phyloP scores from a whole-genome alignment of 257 asterid genomes.

The Przewalskia tangutica region DNA sequence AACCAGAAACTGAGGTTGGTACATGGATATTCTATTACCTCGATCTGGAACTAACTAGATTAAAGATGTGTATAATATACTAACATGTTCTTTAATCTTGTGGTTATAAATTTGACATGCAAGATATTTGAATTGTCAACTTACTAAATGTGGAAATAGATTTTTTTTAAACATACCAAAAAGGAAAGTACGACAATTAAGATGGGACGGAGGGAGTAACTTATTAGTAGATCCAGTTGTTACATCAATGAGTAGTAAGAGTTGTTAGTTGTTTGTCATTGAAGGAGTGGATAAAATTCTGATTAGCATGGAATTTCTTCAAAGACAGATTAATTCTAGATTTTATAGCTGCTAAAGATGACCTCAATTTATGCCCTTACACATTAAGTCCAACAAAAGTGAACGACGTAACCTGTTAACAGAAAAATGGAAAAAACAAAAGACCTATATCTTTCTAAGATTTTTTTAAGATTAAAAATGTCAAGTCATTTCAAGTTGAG shows the following conservation, averaged over 20 bases:
- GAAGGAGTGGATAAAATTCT: not conserved
- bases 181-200: no score
- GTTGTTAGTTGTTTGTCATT: not conserved
- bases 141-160: no score
- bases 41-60: not conserved
- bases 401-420: not conserved
- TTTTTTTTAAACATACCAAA: no score
- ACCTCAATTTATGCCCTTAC: not conserved
- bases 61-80: no score
- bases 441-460: not conserved
- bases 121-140: no score
- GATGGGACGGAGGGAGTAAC: no score
- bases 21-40: not conserved
- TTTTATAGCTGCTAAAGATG: not conserved
- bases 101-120: no score
- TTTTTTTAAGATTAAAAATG: not conserved
- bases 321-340: not conserved
- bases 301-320: not conserved
- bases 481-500: not conserved
- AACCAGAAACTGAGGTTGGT: not conserved
- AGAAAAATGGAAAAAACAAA: not conserved
- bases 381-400: not conserved
- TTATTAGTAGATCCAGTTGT: no score
- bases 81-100: no score
- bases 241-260: no score